Evolutionary conservation across 2,329 filamentous ascomycete genomes (phyloP).

Genomic region (Magnaporthiopsis incrustans): DNA sequence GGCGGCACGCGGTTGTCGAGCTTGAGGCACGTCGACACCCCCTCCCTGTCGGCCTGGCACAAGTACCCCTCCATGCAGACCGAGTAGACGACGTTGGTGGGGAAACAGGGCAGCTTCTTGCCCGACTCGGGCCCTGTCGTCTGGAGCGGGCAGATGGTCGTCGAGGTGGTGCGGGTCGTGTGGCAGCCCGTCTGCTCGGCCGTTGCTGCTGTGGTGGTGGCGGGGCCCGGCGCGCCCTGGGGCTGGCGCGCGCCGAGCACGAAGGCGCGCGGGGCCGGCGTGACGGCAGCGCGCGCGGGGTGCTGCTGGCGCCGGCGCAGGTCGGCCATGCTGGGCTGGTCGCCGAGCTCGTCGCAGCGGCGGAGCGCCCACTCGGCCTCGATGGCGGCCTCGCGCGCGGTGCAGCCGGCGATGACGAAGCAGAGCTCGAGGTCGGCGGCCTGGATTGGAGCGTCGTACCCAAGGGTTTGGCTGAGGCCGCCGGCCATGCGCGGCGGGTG

Average conservation of each 20-base stretch:
- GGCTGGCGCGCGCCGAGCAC: conserved; percentile 7
- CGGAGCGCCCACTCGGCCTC: conserved; percentile 25
- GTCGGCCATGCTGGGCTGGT: conserved; percentile 9
- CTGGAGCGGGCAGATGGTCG: conserved; percentile 30
- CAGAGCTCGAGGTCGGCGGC: conserved; percentile 28
- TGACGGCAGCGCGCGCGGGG: neutral
- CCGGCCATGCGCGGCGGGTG: conserved; percentile 16
- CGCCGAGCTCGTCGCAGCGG: conserved; percentile 19
- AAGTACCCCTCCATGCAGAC: conserved; percentile 35
- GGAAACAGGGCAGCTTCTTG: conserved; percentile 30
- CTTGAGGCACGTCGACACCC: conserved; percentile 35
- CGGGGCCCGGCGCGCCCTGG: conserved; percentile 7
- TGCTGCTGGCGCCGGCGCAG: conserved; percentile 15
- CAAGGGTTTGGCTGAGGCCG: conserved; percentile 17
- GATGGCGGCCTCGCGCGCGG: conserved; percentile 23
- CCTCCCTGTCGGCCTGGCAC: conserved; percentile 34
- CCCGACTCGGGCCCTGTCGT: conserved; percentile 26
- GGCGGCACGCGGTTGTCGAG: conserved; percentile 30
- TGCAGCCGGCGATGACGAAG: conserved; percentile 29
- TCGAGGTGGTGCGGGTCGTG: conserved; percentile 20
- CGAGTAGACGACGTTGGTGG: conserved; percentile 24
- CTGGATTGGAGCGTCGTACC: conserved; percentile 29
- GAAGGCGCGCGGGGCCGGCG: conserved; percentile 4
- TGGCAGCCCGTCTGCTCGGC: conserved; percentile 8
- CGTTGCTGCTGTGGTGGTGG: conserved; percentile 9